A percentile compares a stretch with the other conserved stretches of the same genome.
Conservation (phyloP, 1,139 yeast genomes). For the Eremothecium coryli region DNA sequence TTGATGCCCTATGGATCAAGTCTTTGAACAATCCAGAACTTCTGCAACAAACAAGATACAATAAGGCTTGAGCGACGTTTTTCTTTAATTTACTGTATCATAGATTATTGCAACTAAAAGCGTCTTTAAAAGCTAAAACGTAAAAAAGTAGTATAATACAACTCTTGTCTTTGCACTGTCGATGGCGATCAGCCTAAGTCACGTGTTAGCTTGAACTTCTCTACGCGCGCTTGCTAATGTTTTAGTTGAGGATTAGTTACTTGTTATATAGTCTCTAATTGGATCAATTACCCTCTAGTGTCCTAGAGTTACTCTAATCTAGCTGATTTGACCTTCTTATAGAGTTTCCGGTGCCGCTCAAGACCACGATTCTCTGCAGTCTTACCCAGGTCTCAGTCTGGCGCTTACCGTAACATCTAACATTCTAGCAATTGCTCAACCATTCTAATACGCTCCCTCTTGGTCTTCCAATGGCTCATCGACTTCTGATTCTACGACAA, state of each 20-base stretch:
- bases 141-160: too few species aligned
- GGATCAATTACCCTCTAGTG: neutral
- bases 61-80: too few species aligned
- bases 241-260: neutral
- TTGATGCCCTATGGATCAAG: slow-evolving; percentile 34
- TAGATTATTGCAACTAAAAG: too few species aligned
- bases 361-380: too few species aligned
- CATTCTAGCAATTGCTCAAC: neutral
- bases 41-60: too few species aligned
- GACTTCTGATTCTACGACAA: neutral
- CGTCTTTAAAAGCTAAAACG: too few species aligned
- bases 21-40: too few species aligned
- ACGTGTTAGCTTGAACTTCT: neutral
- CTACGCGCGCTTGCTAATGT: neutral
- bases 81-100: too few species aligned
- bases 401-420: neutral
- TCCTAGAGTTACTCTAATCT: neutral
- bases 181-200: neutral
- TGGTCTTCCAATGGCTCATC: neutral
- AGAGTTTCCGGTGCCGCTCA: slow-evolving; percentile 1
- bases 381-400: neutral
- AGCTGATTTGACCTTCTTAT: neutral
- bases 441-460: neutral
- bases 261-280: neutral
- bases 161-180: too few species aligned